Percentiles rank a stretch among this genome's conserved stretches.
phyloP scores from a whole-genome alignment of 2,329 filamentous ascomycete genomes.

The Colletotrichum siamense region DNA sequence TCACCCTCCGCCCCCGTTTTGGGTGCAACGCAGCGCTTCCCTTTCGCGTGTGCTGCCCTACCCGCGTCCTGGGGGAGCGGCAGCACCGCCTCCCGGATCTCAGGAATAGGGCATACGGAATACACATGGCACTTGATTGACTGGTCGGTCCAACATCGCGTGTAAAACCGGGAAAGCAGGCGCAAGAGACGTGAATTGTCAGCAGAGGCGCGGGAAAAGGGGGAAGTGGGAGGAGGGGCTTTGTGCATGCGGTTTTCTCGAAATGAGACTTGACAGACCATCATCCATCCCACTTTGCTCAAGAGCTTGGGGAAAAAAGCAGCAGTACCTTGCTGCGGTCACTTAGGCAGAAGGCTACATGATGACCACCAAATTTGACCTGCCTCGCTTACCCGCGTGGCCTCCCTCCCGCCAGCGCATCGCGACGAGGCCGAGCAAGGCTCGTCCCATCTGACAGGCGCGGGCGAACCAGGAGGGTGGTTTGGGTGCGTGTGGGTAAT shows the following conservation, averaged over 20 bases:
- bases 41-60: background rate
- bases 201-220: background rate
- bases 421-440: constrained; percentile 15
- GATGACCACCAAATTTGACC: background rate
- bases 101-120: background rate
- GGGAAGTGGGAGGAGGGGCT: background rate
- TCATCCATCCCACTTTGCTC: background rate
- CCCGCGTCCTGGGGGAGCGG: background rate
- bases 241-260: background rate
- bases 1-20: background rate
- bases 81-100: background rate
- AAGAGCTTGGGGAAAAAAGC: background rate
- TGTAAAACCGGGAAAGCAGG: background rate
- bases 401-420: constrained; percentile 11
- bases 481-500: background rate
- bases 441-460: constrained; percentile 20
- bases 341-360: background rate
- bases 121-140: background rate
- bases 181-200: background rate
- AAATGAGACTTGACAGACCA: background rate
- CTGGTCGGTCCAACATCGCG: background rate
- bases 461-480: background rate
- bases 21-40: background rate
- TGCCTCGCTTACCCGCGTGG: background rate
- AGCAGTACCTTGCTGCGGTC: background rate